These are phyloP conservation scores for Solanum okadae DNA, from an alignment of 257 asterid genomes.

Conservation along the genomic window DNA sequence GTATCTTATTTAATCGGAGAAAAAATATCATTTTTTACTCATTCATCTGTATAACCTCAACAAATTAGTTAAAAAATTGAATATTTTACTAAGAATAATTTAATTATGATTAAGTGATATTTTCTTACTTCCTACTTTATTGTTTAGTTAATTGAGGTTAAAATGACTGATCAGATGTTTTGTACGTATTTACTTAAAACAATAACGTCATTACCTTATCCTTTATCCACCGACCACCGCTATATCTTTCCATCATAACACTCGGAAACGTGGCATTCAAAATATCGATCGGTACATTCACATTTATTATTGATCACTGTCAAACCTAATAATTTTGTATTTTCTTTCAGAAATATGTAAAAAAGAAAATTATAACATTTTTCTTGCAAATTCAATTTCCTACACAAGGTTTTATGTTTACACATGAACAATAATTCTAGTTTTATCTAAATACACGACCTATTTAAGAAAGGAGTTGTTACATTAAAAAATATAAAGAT, in stretches of 20 bases:
- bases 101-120: background rate
- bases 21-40: background rate
- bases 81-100: background rate
- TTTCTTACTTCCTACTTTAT: background rate
- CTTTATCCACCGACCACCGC: background rate
- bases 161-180: rapidly evolving
- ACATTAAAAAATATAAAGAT: background rate
- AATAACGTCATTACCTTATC: background rate
- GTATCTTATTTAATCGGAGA: background rate
- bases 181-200: background rate
- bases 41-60: background rate
- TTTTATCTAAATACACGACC: background rate
- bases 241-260: background rate
- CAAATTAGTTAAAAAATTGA: background rate
- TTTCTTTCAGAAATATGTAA: background rate
- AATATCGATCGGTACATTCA: background rate
- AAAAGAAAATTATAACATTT: background rate
- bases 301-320: background rate
- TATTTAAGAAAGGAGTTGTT: background rate
- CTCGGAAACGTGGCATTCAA: background rate
- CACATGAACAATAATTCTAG: background rate
- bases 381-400: background rate
- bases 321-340: background rate
- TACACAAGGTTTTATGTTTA: background rate
- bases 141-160: background rate